Base-by-base conservation (phyloP, 441 rosid species). In the Arabidopsis lyrata region DNA sequence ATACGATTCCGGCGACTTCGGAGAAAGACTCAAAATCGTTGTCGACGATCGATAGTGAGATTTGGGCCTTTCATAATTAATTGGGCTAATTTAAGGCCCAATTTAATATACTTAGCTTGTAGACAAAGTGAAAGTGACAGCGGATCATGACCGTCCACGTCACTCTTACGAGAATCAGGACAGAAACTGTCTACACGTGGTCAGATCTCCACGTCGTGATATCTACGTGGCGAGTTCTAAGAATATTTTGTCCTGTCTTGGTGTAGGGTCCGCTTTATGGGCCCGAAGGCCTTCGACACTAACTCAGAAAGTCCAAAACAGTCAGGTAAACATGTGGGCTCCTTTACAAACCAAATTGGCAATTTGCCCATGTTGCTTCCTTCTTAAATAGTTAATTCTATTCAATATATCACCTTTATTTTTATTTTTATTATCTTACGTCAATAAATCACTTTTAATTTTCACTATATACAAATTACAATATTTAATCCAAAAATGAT, bases 311-410 rank as follows among this genome's bases (percentile, higher is more conserved):
- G 60, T 76, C 79, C 79, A 76, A 76, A 70, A 63, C 9, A 47
- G 60, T 69, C 75, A 76, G 71, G 66, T 69, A 47, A 31, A 47
- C 71, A 63, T 47, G 79, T 44, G 66, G 79, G 71, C 16, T 18
- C 71, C 52, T n/a, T 56, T 47, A 27, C n/a, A 29, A 76, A 68
- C 75, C 71, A 76, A 76, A 42, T 76, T 76, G 75, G 79, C 71
- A 56, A 76, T 63, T 70, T 70, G 71, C 75, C 54, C 75, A 76
- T 76, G 71, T 63, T 63, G 48, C 54, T 57, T 63, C 70, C 59
- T 75, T 57, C 49, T 18, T 27, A 54, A 67, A 68, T 75, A 57
- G 31, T 68, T 60, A 29, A 6, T 27, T 38, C 66, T 9, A 15
- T 49, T 66, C 54, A 66, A 49, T 27, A 24, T 57, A 44, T 57